A percentile compares a stretch with the other conserved stretches of the same genome.
These are phyloP conservation scores for Termitomyces sp. DNA, from an alignment of 1,284 basidiomycete genomes.

Conservation along the genomic window DNA sequence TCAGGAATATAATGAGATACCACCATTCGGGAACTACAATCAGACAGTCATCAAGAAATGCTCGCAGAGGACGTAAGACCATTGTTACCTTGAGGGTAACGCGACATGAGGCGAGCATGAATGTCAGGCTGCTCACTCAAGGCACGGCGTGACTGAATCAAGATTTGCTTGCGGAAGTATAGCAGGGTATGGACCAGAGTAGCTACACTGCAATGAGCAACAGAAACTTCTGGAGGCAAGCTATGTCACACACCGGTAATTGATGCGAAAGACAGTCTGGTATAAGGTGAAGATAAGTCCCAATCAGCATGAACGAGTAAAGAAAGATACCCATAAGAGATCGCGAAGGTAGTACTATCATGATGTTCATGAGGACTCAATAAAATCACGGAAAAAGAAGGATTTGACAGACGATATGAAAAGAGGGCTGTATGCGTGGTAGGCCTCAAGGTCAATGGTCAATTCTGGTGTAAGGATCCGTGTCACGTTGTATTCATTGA, in stretches of 20 bases:
- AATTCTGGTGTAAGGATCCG: slow-evolving; percentile 58
- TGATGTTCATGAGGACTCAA: background rate
- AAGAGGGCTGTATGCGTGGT: slow-evolving; percentile 75
- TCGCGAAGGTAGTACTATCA: slow-evolving; percentile 43
- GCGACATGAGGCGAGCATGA: slow-evolving; percentile 76
- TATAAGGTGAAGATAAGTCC: slow-evolving; percentile 19
- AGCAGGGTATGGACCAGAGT: slow-evolving; percentile 74
- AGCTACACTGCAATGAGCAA: slow-evolving; percentile 15
- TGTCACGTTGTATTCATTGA: slow-evolving; percentile 60
- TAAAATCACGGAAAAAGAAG: background rate
- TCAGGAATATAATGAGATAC: slow-evolving; percentile 47
- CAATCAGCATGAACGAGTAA: background rate
- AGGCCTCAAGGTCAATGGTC: slow-evolving; percentile 59
- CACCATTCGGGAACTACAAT: slow-evolving; percentile 67
- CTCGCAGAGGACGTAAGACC: background rate
- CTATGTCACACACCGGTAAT: slow-evolving; percentile 34
- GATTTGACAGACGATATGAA: slow-evolving; percentile 58
- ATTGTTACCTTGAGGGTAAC: slow-evolving; percentile 49
- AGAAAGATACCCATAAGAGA: slow-evolving; percentile 15
- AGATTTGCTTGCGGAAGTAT: slow-evolving; percentile 79
- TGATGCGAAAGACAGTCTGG: slow-evolving; percentile 54
- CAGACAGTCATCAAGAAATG: background rate
- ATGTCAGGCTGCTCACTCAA: slow-evolving; percentile 80
- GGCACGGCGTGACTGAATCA: slow-evolving; percentile 56
- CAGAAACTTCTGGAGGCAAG: background rate